A percentile compares a stretch with the other conserved stretches of the same genome.
These are phyloP conservation scores for Micractinium conductrix DNA, from an alignment of 139 green algal species.

Conservation along the genomic window DNA sequence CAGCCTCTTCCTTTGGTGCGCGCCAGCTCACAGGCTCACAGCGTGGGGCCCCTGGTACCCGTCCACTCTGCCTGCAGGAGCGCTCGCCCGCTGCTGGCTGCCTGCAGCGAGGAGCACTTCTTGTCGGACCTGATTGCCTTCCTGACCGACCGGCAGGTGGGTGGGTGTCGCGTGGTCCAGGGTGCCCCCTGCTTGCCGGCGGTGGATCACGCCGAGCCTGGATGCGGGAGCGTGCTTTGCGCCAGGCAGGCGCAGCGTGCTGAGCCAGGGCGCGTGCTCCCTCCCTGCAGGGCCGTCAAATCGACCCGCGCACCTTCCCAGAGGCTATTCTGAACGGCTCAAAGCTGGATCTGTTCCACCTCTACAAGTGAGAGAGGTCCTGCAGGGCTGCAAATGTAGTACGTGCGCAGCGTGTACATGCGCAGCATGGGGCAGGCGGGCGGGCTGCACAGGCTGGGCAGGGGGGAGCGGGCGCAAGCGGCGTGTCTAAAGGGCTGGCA, in stretches of 20 bases:
- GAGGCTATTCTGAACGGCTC: constrained; percentile 77
- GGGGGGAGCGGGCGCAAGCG: too few relatives aligned
- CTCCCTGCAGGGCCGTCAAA: constrained; percentile 25
- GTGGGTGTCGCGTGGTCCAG: neutral
- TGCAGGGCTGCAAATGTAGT: too few relatives aligned
- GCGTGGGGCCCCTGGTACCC: too few relatives aligned
- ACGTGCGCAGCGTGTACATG: too few relatives aligned
- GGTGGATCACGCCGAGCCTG: neutral
- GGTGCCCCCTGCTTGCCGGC: neutral
- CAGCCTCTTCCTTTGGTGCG: too few relatives aligned
- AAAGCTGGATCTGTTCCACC: constrained; percentile 70
- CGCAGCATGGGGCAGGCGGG: too few relatives aligned
- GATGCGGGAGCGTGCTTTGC: neutral
- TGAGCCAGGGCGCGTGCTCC: too few relatives aligned
- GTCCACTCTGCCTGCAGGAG: constrained; percentile 40
- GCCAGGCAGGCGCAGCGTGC: neutral
- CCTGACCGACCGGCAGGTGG: constrained; percentile 45
- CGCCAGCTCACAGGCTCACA: too few relatives aligned
- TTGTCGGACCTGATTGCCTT: constrained; percentile 66
- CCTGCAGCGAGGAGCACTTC: constrained; percentile 66
- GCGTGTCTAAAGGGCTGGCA: too few relatives aligned
- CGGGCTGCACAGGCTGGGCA: too few relatives aligned
- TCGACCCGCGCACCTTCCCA: constrained; percentile 62
- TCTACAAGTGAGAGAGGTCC: constrained; percentile 60
- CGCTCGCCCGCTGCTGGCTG: constrained; percentile 54